These are phyloP conservation scores for Elaeis oleifera DNA, from an alignment of 202 grass and related monocot genomes.

Conservation along the genomic window DNA sequence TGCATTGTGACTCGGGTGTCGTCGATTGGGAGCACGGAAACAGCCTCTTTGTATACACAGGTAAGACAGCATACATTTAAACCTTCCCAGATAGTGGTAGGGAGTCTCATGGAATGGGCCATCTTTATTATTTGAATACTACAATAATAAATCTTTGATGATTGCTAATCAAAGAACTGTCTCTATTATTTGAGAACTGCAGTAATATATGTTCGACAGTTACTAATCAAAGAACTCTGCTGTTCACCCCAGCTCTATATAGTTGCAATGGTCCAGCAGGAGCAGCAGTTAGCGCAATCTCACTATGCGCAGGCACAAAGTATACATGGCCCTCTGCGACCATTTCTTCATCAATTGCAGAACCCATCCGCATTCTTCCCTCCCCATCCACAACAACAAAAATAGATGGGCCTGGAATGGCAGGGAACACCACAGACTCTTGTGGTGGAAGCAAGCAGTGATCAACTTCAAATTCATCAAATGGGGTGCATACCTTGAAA, in stretches of 20 bases:
- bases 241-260: slow-evolving; percentile 59
- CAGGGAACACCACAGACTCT: slow-evolving; percentile 37
- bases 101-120: too few species aligned
- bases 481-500: slow-evolving; percentile 76
- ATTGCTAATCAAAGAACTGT: too few species aligned
- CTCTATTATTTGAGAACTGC: too few species aligned
- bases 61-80: too few species aligned
- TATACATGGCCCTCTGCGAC: slow-evolving; percentile 57
- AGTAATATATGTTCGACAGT: too few species aligned
- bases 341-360: slow-evolving; percentile 23
- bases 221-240: slow-evolving; percentile 36
- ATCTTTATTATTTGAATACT: too few species aligned
- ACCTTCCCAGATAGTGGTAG: too few species aligned
- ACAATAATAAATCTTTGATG: too few species aligned
- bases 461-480: slow-evolving; percentile 82
- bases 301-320: slow-evolving; percentile 51
- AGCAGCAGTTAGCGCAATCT: slow-evolving; percentile 37
- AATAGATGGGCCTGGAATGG: slow-evolving; percentile 68
- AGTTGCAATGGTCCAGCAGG: slow-evolving; percentile 30
- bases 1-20: too few species aligned
- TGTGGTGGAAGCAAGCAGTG: slow-evolving; percentile 42
- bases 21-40: too few species aligned
- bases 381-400: slow-evolving; percentile 57
- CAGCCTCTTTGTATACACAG: too few species aligned
- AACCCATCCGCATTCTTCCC: slow-evolving; percentile 31